phyloP scores from a whole-genome alignment of 2,329 filamentous ascomycete species.

The Cephalotrichum gorgonifer region DNA sequence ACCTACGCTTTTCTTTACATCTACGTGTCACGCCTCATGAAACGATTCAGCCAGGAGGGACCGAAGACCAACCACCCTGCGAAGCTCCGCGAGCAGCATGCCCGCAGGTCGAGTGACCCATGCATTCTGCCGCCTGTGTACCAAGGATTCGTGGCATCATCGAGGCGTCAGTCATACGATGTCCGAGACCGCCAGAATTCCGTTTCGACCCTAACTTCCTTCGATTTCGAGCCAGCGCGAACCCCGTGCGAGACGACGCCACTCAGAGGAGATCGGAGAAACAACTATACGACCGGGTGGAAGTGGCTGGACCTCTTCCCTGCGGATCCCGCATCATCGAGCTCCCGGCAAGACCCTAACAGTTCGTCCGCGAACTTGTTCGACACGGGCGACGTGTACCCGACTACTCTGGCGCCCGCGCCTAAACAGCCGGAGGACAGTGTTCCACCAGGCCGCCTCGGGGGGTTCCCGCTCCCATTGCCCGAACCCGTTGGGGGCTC shows the following conservation, averaged over 20 bases:
- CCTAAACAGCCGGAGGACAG: not conserved
- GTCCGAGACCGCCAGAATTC: not conserved
- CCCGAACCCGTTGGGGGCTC: no score
- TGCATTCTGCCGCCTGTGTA: not conserved
- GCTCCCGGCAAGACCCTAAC: not conserved
- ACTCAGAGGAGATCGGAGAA: not conserved
- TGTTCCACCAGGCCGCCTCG: not conserved
- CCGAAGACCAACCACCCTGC: not conserved
- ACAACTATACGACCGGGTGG: not conserved
- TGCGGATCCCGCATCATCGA: not conserved
- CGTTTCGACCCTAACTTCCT: not conserved
- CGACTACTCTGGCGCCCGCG: not conserved
- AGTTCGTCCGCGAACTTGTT: not conserved
- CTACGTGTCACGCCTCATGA: conserved; percentile 44
- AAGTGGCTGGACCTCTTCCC: not conserved
- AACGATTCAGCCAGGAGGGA: conserved; percentile 20
- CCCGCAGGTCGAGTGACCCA: not conserved
- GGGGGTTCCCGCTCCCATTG: not conserved
- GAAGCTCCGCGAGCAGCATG: not conserved
- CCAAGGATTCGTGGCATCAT: not conserved
- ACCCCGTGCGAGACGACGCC: not conserved
- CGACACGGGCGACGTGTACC: not conserved
- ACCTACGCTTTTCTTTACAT: conserved; percentile 62
- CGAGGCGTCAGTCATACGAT: not conserved
- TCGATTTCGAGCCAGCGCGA: not conserved